Conservation (phyloP, 345 rosid genomes). For the Euclidium syriacum region DNA sequence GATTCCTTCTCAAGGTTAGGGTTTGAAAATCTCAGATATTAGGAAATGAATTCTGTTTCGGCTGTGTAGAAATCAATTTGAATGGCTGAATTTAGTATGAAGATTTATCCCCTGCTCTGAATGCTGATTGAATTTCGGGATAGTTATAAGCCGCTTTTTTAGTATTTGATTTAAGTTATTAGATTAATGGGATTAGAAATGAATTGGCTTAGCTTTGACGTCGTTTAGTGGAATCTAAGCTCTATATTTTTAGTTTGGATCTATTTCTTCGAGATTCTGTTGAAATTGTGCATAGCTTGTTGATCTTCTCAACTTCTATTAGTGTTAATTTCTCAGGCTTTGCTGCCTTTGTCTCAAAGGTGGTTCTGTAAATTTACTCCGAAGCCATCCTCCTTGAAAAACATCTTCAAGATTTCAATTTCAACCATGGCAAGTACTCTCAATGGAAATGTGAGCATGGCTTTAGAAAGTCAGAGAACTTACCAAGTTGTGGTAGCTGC, state of each 20-base stretch:
- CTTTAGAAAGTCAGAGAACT: constrained; percentile 47
- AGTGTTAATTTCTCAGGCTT: constrained; percentile 32
- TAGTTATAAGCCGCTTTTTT: too few relatives aligned
- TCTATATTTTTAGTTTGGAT: background rate
- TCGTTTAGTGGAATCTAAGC: background rate
- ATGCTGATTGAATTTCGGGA: background rate
- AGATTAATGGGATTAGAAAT: too few relatives aligned
- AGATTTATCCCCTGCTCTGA: background rate
- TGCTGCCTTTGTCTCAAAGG: constrained; percentile 36
- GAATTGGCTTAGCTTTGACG: too few relatives aligned
- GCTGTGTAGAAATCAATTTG: background rate
- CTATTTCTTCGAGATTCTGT: background rate
- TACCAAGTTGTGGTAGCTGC: constrained; percentile 92
- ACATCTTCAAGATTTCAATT: constrained; percentile 20
- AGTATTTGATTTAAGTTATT: too few relatives aligned
- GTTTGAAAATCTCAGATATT: background rate
- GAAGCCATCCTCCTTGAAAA: constrained; percentile 8
- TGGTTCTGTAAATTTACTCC: constrained; percentile 34
- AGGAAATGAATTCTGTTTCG: background rate
- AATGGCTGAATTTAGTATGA: background rate
- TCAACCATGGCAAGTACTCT: constrained; percentile 35
- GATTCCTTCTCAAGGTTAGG: constrained; percentile 11
- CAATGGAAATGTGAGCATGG: constrained; percentile 40
- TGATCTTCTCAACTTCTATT: background rate
- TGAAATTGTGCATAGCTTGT: background rate